phyloP scores from a whole-genome alignment of 768 basidiomycete genomes.

The Phlebiopsis flavidoalba region DNA sequence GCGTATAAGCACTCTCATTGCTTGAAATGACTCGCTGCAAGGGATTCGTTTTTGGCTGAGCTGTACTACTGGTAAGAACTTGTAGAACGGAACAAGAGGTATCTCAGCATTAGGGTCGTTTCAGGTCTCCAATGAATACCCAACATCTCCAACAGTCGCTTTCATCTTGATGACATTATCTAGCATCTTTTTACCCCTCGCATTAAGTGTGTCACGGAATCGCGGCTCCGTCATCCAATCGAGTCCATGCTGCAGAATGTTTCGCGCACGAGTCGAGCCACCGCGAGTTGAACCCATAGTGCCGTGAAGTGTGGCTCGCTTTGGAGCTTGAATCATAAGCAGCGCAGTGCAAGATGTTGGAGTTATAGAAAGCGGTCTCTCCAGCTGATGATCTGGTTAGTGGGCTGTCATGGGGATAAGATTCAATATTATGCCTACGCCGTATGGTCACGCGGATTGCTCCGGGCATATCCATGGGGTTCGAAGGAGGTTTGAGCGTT shows the following conservation, averaged over 20 bases:
- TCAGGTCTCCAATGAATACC: conserved; percentile 42
- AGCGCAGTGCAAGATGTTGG: conserved; percentile 74
- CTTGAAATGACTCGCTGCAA: too few species aligned
- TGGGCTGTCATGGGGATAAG: neutral
- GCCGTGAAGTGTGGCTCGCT: conserved; percentile 66
- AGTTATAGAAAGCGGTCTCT: conserved; percentile 77
- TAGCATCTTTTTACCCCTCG: conserved; percentile 49
- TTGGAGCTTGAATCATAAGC: conserved; percentile 45
- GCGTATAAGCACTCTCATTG: too few species aligned
- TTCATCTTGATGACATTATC: conserved; percentile 54
- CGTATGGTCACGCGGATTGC: conserved; percentile 48
- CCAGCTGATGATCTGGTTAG: conserved; percentile 39
- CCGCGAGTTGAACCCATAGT: conserved; percentile 60
- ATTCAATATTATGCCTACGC: conserved; percentile 36
- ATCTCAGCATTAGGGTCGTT: too few species aligned
- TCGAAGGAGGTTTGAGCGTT: conserved; percentile 41
- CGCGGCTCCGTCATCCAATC: conserved; percentile 56
- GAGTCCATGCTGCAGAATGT: conserved; percentile 71
- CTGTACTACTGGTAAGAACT: too few species aligned
- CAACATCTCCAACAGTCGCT: conserved; percentile 37
- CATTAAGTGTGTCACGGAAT: conserved; percentile 44
- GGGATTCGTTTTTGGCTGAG: too few species aligned
- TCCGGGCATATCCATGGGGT: conserved; percentile 71
- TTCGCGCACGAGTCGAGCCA: conserved; percentile 59
- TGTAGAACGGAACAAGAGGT: too few species aligned